Conservation (phyloP, 1,284 basidiomycete species). For the Heterobasidion parviporum region DNA sequence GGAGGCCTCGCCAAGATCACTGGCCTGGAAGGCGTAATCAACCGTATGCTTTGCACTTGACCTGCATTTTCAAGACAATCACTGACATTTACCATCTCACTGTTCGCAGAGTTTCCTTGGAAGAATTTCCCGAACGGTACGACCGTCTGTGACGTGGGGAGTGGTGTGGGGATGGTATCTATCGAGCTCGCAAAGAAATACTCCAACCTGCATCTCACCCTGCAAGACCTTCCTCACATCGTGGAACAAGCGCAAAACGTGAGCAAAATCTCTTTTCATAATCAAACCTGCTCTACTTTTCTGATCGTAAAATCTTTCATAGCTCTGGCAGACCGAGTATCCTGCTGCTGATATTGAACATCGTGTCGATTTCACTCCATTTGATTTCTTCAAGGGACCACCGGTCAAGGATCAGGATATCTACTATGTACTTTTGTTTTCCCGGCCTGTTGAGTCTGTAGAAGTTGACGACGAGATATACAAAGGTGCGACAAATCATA, state of each 20-base stretch:
- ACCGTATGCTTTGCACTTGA: slow-evolving; percentile 19
- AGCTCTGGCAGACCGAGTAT: slow-evolving; percentile 27
- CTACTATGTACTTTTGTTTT: slow-evolving; percentile 32
- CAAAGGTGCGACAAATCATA: slow-evolving; percentile 7
- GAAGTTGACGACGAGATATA: background rate
- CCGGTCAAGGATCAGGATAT: slow-evolving; percentile 32
- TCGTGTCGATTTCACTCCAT: slow-evolving; percentile 27
- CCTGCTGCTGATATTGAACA: slow-evolving; percentile 25
- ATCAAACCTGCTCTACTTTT: background rate
- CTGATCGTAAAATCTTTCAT: background rate
- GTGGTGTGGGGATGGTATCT: slow-evolving; percentile 33
- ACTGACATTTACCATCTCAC: background rate
- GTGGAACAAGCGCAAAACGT: slow-evolving; percentile 24
- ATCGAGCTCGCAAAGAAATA: slow-evolving; percentile 30
- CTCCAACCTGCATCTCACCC: slow-evolving; percentile 30
- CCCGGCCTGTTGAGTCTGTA: background rate
- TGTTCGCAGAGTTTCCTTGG: slow-evolving; percentile 35
- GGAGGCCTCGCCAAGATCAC: background rate
- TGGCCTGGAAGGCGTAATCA: slow-evolving; percentile 15
- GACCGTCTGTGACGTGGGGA: slow-evolving; percentile 40
- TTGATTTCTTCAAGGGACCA: slow-evolving; percentile 36
- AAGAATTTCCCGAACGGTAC: slow-evolving; percentile 22
- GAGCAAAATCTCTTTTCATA: background rate
- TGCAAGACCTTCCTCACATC: slow-evolving; percentile 37
- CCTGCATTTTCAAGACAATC: slow-evolving; percentile 8